Evolutionary conservation across 257 asterid genomes (phyloP).

Genomic region (Petunia axillaris): DNA sequence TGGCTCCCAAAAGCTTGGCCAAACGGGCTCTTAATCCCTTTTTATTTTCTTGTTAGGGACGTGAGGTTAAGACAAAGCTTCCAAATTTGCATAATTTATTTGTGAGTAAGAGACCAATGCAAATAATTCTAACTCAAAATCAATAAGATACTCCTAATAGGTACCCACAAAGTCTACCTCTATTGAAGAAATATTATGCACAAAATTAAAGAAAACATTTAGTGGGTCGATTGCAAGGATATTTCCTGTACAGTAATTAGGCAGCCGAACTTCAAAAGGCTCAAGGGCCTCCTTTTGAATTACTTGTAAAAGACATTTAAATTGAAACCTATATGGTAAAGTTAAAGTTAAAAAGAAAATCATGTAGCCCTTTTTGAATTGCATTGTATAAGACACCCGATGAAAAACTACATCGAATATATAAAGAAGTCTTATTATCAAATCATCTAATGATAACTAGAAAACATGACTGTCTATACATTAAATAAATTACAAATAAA

Average conservation of each 20-base stretch:
- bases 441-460: no score
- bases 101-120: neutral
- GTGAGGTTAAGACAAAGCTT: neutral
- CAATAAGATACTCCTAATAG: neutral
- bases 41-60: no score
- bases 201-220: neutral
- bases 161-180: constrained; percentile 3
- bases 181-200: constrained; percentile 13
- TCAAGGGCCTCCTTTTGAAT: constrained; percentile 35
- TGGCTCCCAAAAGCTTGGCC: no score
- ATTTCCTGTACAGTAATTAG: constrained; percentile 37
- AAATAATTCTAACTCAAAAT: neutral
- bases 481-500: no score
- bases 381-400: no score
- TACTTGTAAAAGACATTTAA: constrained; percentile 16
- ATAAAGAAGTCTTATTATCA: no score
- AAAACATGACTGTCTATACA: no score
- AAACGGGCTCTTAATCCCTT: no score
- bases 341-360: no score
- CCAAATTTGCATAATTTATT: neutral
- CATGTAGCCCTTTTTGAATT: no score
- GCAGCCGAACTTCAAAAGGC: constrained; percentile 48
- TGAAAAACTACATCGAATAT: no score
- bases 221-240: neutral
- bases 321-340: no score